A percentile compares a stretch with the other conserved stretches of the same genome.
phyloP scores from a whole-genome alignment of 495 filamentous ascomycete genomes.

The Opeltia flavorubescens region DNA sequence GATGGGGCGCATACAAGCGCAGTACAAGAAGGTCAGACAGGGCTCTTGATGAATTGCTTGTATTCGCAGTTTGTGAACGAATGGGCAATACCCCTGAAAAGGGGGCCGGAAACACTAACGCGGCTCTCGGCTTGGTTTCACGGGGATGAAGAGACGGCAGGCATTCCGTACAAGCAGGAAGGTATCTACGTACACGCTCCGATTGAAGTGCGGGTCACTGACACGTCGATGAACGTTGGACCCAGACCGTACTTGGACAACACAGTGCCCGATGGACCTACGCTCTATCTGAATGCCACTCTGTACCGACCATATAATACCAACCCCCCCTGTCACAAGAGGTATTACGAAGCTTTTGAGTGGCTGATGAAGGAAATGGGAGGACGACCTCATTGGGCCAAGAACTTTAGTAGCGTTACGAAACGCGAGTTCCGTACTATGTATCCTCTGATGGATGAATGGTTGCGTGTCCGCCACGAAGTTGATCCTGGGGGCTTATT shows the following conservation, averaged over 20 bases:
- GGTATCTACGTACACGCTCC: conserved; percentile 85
- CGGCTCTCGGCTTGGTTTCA: conserved; percentile 80
- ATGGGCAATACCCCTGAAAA: conserved; percentile 83
- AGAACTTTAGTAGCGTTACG: conserved; percentile 62
- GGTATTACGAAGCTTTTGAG: conserved; percentile 92
- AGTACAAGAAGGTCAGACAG: conserved; percentile 64
- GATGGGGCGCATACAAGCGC: conserved; percentile 52
- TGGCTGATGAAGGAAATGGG: conserved; percentile 87
- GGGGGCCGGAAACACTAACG: conserved; percentile 76
- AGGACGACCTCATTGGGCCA: conserved; percentile 93
- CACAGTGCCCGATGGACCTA: conserved; percentile 49
- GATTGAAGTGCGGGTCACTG: conserved; percentile 77
- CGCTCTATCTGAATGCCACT: conserved; percentile 89
- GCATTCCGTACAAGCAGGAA: conserved; percentile 66
- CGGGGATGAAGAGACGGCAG: conserved; percentile 35
- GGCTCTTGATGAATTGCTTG: conserved; percentile 87
- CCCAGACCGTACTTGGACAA: conserved; percentile 71
- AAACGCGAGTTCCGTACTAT: conserved; percentile 24
- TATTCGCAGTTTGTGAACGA: conserved; percentile 97
- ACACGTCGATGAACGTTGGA: conserved; percentile 41
- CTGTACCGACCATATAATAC: conserved; percentile 79
- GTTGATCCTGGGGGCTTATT: conserved; percentile 90
- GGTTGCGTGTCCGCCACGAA: conserved; percentile 51
- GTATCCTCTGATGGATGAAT: conserved; percentile 46
- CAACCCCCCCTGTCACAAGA: conserved; percentile 60